These are phyloP conservation scores for Sequoia sempervirens DNA, from an alignment of 75 land plant genomes.

Conservation along the genomic window DNA sequence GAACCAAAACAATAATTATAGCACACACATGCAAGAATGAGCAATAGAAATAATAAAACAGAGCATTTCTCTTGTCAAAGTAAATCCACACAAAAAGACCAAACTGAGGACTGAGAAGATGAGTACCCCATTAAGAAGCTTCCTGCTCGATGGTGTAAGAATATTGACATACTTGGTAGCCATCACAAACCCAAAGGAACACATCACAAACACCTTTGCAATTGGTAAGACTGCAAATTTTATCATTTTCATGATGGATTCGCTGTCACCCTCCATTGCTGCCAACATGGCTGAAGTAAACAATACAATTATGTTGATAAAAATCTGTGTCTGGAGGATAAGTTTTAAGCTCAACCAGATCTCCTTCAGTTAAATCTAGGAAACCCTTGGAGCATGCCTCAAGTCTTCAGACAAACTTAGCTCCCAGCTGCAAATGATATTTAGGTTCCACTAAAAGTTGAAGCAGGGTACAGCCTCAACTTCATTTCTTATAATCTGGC, in stretches of 20 bases:
- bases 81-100: neutral
- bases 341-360: neutral
- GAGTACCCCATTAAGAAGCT: conserved; percentile 79
- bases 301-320: neutral
- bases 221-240: conserved; percentile 86
- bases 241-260: conserved; percentile 43
- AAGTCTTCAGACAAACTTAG: neutral
- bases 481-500: neutral
- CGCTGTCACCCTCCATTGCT: conserved; percentile 23
- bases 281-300: neutral
- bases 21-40: neutral
- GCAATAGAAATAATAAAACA: neutral
- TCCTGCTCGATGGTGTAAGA: conserved; percentile 65
- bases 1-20: neutral
- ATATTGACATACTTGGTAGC: conserved; percentile 75
- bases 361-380: neutral
- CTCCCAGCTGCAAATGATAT: neutral
- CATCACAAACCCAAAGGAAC: conserved; percentile 78
- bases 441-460: neutral
- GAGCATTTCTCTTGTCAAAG: neutral
- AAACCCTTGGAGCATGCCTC: neutral
- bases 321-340: neutral
- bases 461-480: neutral
- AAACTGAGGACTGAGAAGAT: neutral
- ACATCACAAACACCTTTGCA: conserved; percentile 84